Conservation (phyloP, 2,329 filamentous ascomycete species). For the Akanthomyces muscarius region DNA sequence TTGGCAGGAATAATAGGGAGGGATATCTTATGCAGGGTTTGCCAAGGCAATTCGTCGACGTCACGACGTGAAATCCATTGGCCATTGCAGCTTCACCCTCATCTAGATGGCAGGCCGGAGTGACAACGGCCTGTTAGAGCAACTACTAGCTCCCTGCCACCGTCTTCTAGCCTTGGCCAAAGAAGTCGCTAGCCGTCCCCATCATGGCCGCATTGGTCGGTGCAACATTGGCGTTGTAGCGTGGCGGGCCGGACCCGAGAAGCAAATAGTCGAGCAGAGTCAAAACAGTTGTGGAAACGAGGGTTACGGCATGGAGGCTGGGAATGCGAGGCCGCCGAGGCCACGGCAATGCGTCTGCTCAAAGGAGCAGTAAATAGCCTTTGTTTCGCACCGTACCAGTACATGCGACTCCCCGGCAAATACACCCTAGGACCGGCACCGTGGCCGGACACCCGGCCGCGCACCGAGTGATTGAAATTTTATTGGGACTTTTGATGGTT, state of each 20-base stretch:
- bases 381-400: too few species aligned
- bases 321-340: neutral
- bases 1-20: neutral
- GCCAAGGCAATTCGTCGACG: neutral
- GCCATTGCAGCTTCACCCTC: neutral
- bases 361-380: neutral
- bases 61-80: neutral
- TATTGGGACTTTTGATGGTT: conserved; percentile 1
- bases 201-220: conserved; percentile 1
- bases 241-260: conserved; percentile 6
- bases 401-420: neutral
- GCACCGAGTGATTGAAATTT: neutral
- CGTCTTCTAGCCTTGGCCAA: conserved; percentile 1
- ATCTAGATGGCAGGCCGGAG: neutral
- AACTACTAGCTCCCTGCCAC: neutral
- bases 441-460: neutral
- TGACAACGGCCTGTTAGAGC: neutral
- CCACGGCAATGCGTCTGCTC: neutral
- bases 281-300: neutral
- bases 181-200: neutral
- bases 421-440: neutral
- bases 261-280: neutral
- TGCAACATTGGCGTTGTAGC: conserved; percentile 10
- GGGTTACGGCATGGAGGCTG: neutral
- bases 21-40: neutral